Evolutionary conservation across 2,329 filamentous ascomycete genomes (phyloP).

Genomic region (Colletotrichum liaoningense): DNA sequence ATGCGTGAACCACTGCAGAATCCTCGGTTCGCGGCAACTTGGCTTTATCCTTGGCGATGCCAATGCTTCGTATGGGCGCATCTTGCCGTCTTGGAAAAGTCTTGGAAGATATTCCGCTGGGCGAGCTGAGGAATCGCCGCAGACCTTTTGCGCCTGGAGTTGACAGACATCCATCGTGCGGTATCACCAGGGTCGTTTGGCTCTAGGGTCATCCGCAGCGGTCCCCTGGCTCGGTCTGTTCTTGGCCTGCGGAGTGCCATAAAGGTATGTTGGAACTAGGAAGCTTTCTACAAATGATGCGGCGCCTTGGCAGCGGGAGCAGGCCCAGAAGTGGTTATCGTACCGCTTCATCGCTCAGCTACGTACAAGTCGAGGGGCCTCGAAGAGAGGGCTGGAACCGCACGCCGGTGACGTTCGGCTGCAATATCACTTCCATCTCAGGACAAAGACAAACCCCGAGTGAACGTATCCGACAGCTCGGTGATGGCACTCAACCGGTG

Average conservation of each 20-base stretch:
- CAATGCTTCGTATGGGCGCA: slow-evolving; percentile 31
- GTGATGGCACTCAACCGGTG: neutral
- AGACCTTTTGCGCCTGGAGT: neutral
- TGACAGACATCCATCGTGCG: neutral
- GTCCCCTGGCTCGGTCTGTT: neutral
- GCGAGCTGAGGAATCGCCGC: neutral
- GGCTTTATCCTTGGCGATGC: slow-evolving; percentile 22
- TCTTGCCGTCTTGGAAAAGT: slow-evolving; percentile 30
- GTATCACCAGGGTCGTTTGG: neutral
- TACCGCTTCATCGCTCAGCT: neutral
- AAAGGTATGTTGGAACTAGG: neutral
- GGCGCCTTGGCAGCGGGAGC: slow-evolving; percentile 14
- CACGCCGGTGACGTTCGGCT: neutral
- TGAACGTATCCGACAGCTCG: neutral
- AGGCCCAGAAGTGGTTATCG: slow-evolving; percentile 1
- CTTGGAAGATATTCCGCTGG: neutral
- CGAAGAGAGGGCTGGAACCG: neutral
- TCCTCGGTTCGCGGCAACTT: slow-evolving; percentile 13
- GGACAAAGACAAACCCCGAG: neutral
- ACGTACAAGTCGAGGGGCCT: neutral
- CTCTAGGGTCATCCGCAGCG: neutral
- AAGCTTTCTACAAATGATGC: neutral
- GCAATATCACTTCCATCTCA: neutral
- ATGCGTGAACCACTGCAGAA: neutral
- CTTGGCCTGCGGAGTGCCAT: slow-evolving; percentile 18